phyloP scores from a whole-genome alignment of 2,329 filamentous ascomycete species.

The Aspergillus sclerotialis region DNA sequence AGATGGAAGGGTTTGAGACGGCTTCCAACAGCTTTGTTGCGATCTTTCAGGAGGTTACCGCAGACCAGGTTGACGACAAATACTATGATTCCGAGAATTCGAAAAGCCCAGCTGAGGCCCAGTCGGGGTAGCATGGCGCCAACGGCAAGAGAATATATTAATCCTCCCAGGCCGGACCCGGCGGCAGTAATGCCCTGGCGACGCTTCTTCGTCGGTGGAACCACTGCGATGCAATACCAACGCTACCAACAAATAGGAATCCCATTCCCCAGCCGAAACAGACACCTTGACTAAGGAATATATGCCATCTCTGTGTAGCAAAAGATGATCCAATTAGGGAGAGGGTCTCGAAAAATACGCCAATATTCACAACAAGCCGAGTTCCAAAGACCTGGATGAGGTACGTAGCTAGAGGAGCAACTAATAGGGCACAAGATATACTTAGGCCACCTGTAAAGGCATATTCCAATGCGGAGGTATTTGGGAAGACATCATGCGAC shows the following conservation, averaged over 20 bases:
- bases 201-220: constrained; percentile 52
- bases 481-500: constrained; percentile 47
- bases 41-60: constrained; percentile 49
- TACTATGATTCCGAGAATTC: constrained; percentile 51
- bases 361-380: constrained; percentile 48
- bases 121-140: constrained; percentile 52
- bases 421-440: constrained; percentile 51
- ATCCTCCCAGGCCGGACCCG: constrained; percentile 53
- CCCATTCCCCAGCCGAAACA: constrained; percentile 59
- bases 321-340: constrained; percentile 53
- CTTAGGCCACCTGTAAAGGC: constrained; percentile 56
- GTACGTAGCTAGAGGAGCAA: constrained; percentile 51
- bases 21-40: constrained; percentile 50
- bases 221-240: constrained; percentile 55
- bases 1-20: constrained; percentile 48
- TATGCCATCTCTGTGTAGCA: constrained; percentile 51
- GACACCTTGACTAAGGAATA: constrained; percentile 54
- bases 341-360: constrained; percentile 48
- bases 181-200: constrained; percentile 53
- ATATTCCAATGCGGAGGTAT: constrained; percentile 48
- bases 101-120: constrained; percentile 55
- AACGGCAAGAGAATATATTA: constrained; percentile 52
- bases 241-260: constrained; percentile 52
- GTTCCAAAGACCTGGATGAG: constrained; percentile 49
- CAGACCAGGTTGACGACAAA: constrained; percentile 48